phyloP scores from a whole-genome alignment of 495 filamentous ascomycete genomes.

The Thermochaetoides thermophila region DNA sequence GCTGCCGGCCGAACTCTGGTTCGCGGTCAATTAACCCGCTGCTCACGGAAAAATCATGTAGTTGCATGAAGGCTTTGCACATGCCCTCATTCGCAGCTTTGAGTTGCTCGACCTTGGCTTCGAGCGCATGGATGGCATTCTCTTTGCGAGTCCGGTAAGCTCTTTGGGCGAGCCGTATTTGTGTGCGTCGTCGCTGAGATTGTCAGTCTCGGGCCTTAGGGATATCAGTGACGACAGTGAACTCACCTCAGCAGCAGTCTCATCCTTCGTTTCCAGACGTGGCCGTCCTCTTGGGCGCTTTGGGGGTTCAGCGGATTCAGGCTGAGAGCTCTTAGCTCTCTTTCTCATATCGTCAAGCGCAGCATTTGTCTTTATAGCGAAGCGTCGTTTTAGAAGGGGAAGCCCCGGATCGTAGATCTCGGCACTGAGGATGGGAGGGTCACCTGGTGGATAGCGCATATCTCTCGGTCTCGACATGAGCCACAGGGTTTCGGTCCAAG shows the following conservation, averaged over 20 bases:
- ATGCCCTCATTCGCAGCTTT: conserved; percentile 56
- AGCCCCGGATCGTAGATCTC: conserved; percentile 27
- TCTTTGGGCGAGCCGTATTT: conserved; percentile 73
- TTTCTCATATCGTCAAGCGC: too few species aligned
- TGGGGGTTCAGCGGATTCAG: too few species aligned
- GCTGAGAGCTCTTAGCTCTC: too few species aligned
- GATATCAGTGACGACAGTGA: conserved; percentile 12
- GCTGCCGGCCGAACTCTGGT: conserved; percentile 36
- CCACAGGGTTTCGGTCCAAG: neutral
- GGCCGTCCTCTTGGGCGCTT: conserved; percentile 49
- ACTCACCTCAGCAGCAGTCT: conserved; percentile 41
- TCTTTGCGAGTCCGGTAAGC: conserved; percentile 79
- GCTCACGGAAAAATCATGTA: conserved; percentile 44
- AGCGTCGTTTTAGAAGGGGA: conserved; percentile 6
- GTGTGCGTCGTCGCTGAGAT: conserved; percentile 74
- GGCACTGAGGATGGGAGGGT: conserved; percentile 33
- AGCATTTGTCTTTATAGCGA: too few species aligned
- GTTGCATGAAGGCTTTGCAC: conserved; percentile 54
- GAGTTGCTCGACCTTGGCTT: conserved; percentile 48
- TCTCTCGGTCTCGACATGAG: neutral
- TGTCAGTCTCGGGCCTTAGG: too few species aligned
- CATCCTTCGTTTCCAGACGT: conserved; percentile 54
- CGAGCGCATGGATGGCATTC: conserved; percentile 59
- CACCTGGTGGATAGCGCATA: conserved; percentile 22
- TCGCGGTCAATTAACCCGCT: conserved; percentile 34